Evolutionary conservation across 805 yeast species (phyloP).

Genomic region (Naumovozyma dairenensis): DNA sequence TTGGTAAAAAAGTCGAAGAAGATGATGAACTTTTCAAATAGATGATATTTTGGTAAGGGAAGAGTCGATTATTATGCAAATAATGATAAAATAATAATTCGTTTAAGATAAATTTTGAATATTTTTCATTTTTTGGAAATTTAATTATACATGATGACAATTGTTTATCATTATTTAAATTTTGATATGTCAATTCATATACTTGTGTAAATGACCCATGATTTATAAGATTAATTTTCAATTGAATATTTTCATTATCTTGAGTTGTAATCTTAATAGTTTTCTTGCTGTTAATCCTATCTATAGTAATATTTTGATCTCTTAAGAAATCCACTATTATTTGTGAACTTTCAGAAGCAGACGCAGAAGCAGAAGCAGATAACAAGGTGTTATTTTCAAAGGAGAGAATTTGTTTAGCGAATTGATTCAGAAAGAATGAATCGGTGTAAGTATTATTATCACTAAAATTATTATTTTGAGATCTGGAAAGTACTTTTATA

Average conservation of each 20-base stretch:
- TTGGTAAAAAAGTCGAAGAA: conserved; percentile 6
- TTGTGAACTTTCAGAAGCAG: too few relatives aligned
- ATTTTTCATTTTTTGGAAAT: conserved; percentile 9
- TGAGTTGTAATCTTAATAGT: too few relatives aligned
- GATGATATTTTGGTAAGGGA: conserved; percentile 5
- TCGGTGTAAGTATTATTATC: too few relatives aligned
- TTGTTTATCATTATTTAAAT: neutral
- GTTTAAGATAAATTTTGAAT: conserved; percentile 6
- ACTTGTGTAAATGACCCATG: conserved; percentile 12
- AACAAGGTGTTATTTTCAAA: too few relatives aligned
- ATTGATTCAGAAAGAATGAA: too few relatives aligned
- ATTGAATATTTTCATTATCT: conserved; percentile 3
- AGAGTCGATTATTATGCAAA: conserved; percentile 1
- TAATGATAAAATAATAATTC: conserved; percentile 9
- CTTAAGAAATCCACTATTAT: conserved; percentile 8
- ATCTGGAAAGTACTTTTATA: too few relatives aligned
- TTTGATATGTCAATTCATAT: conserved; percentile 1
- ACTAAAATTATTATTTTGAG: too few relatives aligned
- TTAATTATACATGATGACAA: conserved; percentile 6
- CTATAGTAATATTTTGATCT: conserved; percentile 3
- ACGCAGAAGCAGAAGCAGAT: too few relatives aligned
- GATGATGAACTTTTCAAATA: conserved; percentile 5
- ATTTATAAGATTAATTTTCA: conserved; percentile 5
- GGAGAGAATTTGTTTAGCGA: too few relatives aligned
- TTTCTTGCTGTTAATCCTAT: too few relatives aligned